phyloP scores from a whole-genome alignment of 768 basidiomycete species.

The Dacryopinax spathularia region DNA sequence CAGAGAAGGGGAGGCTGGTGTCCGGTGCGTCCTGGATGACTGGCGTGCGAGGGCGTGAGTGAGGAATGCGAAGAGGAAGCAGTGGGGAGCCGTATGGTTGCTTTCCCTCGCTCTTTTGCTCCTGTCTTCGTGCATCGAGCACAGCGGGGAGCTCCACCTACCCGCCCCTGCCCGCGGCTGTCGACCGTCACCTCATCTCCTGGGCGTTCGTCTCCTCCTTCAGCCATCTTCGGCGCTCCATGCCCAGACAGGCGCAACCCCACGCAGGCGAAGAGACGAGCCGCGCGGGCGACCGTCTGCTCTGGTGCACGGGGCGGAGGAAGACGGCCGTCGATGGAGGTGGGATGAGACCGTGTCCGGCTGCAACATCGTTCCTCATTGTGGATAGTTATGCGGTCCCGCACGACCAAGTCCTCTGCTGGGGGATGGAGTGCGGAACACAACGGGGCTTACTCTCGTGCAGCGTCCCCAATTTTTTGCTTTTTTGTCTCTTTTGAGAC shows the following conservation, averaged over 20 bases:
- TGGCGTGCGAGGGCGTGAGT: neutral
- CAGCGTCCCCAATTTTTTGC: conserved; percentile 50
- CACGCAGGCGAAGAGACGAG: conserved; percentile 65
- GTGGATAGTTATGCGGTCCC: conserved; percentile 77
- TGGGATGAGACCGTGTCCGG: neutral
- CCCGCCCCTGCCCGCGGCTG: conserved; percentile 17
- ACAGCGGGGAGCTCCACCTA: conserved; percentile 11
- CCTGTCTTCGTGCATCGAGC: neutral
- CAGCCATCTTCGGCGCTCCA: conserved; percentile 40
- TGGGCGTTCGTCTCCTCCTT: conserved; percentile 8
- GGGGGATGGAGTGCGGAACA: conserved; percentile 39
- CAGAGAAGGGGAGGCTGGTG: neutral
- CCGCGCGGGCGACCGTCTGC: conserved; percentile 19
- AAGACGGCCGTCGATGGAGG: conserved; percentile 19
- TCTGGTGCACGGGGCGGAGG: conserved; percentile 33
- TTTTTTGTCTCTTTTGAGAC: conserved; percentile 38
- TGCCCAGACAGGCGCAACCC: conserved; percentile 24
- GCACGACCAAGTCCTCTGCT: conserved; percentile 20
- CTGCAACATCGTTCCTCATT: conserved; percentile 58
- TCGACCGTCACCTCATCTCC: conserved; percentile 36
- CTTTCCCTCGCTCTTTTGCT: neutral
- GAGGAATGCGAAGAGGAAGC: neutral
- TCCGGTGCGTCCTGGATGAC: neutral
- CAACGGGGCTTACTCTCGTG: conserved; percentile 86
- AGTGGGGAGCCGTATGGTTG: neutral